Evolutionary conservation across 2,329 filamentous ascomycete genomes (phyloP).

Genomic region (Septoria petroselini): DNA sequence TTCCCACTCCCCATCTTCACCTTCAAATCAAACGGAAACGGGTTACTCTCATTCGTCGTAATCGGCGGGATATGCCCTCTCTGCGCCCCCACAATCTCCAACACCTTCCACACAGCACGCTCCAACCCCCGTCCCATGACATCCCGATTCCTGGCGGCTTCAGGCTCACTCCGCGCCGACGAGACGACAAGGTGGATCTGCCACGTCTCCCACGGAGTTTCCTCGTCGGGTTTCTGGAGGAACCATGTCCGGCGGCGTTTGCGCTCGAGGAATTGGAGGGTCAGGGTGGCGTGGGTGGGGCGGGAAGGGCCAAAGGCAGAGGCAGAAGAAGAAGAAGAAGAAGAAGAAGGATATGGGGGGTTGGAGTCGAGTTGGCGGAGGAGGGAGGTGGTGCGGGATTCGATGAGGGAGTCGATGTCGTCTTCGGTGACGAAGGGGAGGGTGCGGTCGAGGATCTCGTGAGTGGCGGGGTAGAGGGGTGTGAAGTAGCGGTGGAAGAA

Average conservation of each 20-base stretch:
- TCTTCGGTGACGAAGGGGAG: conserved; percentile 86
- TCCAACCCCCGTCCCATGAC: conserved; percentile 89
- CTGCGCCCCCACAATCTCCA: conserved; percentile 79
- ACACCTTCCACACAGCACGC: conserved; percentile 83
- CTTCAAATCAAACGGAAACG: conserved; percentile 90
- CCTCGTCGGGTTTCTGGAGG: conserved; percentile 77
- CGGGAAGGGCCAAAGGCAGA: too few relatives aligned
- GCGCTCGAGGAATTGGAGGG: conserved; percentile 94
- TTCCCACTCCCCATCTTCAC: conserved; percentile 55
- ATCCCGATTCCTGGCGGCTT: conserved; percentile 80
- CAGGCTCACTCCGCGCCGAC: conserved; percentile 80
- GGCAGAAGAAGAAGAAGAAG: conserved; percentile 35
- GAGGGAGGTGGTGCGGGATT: conserved; percentile 76
- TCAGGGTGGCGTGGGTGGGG: conserved; percentile 61
- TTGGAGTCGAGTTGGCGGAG: conserved; percentile 66
- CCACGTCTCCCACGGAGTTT: conserved; percentile 97
- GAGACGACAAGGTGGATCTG: conserved; percentile 89
- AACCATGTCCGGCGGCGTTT: conserved; percentile 76
- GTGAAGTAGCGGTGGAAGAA: conserved; percentile 99
- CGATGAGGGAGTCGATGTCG: conserved; percentile 89
- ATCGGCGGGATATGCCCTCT: conserved; percentile 97
- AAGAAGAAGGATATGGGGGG: conserved; percentile 26
- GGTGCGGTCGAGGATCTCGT: conserved; percentile 86
- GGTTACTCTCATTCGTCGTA: conserved; percentile 84
- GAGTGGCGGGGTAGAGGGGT: conserved; percentile 73